phyloP scores from a whole-genome alignment of 2,329 filamentous ascomycete species.

The Chaetomium sp. region DNA sequence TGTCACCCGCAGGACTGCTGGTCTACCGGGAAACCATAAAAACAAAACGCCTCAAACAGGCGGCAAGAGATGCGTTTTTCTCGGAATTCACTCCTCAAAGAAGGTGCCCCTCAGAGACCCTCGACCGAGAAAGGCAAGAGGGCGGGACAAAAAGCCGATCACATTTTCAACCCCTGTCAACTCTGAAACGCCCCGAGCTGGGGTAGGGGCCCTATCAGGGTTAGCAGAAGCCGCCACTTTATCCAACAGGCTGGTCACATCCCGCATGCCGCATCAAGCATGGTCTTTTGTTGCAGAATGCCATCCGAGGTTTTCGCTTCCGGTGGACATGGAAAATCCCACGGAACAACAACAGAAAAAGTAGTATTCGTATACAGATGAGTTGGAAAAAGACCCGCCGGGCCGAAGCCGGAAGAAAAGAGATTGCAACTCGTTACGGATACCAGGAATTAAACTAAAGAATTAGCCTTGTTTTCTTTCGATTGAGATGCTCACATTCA shows the following conservation, averaged over 20 bases:
- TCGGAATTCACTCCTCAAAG: background rate
- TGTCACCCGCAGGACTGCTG: background rate
- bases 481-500: background rate
- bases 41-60: background rate
- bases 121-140: conserved; percentile 12
- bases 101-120: background rate
- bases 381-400: background rate
- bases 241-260: conserved; percentile 16
- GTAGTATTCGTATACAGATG: too few species aligned
- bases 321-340: background rate
- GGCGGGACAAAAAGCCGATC: conserved; percentile 25
- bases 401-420: background rate
- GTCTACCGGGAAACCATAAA: conserved; percentile 2
- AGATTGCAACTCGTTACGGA: too few species aligned
- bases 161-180: conserved; percentile 26
- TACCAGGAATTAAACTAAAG: background rate
- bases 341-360: background rate
- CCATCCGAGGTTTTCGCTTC: conserved; percentile 1
- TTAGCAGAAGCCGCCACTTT: background rate
- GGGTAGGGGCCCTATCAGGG: conserved; percentile 22
- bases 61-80: background rate
- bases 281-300: background rate
- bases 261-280: conserved; percentile 10
- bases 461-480: background rate
- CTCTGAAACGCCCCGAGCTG: conserved; percentile 30